A percentile compares a stretch with the other conserved stretches of the same genome.
phyloP scores from a whole-genome alignment of 2,329 filamentous ascomycete species.

The Gliomastix tumulicola region DNA sequence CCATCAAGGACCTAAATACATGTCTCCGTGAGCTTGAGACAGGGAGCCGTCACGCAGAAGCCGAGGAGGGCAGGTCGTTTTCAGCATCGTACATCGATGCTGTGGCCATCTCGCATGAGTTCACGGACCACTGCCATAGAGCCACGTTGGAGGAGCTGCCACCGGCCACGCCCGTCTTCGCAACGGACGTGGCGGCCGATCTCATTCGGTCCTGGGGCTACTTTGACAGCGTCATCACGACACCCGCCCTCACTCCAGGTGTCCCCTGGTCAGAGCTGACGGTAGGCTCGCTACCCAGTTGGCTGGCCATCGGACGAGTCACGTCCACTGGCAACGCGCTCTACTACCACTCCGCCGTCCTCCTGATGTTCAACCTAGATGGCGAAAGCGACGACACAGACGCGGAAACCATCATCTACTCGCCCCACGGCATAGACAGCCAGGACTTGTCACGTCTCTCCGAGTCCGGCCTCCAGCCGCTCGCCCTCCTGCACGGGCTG shows the following conservation, averaged over 20 bases:
- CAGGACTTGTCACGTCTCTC: constrained; percentile 33
- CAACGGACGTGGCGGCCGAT: constrained; percentile 48
- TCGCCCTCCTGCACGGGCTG: constrained; percentile 58
- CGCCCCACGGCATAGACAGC: constrained; percentile 52
- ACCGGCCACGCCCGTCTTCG: constrained; percentile 48
- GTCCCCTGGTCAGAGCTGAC: constrained; percentile 10
- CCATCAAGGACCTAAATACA: constrained; percentile 46
- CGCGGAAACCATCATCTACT: constrained; percentile 54
- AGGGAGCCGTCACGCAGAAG: too few species aligned
- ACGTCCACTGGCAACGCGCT: constrained; percentile 45
- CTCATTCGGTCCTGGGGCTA: constrained; percentile 52
- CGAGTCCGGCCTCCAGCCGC: constrained; percentile 34
- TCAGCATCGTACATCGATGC: constrained; percentile 38
- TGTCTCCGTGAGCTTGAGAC: constrained; percentile 43
- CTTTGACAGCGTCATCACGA: constrained; percentile 47
- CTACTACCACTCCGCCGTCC: constrained; percentile 55
- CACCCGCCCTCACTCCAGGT: constrained; percentile 32
- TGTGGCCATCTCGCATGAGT: constrained; percentile 57
- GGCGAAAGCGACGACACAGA: background rate
- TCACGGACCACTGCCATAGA: constrained; percentile 62
- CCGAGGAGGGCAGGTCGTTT: background rate
- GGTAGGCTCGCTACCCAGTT: constrained; percentile 39
- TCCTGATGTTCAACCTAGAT: constrained; percentile 43
- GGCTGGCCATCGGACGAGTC: constrained; percentile 55
- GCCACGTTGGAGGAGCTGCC: constrained; percentile 51